Percentiles rank a stretch among this genome's conserved stretches.
These are phyloP conservation scores for Vitis labrusca DNA, from an alignment of 164 flowering plant species.

Conservation along the genomic window DNA sequence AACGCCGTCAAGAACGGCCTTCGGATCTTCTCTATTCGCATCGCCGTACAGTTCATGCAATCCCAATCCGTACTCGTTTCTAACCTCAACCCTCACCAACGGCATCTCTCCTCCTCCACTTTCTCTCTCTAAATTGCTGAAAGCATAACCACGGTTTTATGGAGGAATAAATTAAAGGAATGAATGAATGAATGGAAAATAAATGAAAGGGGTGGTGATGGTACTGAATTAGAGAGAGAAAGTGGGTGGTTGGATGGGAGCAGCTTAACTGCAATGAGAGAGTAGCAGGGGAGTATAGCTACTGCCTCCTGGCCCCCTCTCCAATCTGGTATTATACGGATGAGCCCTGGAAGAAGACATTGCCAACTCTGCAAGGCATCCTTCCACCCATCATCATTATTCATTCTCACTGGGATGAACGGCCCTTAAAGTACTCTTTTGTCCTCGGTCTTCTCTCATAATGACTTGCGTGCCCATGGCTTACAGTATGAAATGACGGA, in stretches of 20 bases:
- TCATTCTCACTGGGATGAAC: not conserved
- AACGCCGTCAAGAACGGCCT: slow-evolving; percentile 80
- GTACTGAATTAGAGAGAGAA: slow-evolving; percentile 1
- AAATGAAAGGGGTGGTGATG: not conserved
- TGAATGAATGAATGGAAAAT: slow-evolving; percentile 4
- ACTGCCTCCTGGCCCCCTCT: no score
- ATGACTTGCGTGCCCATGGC: not conserved
- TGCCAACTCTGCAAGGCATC: slow-evolving; percentile 71
- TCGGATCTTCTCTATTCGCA: slow-evolving; percentile 69
- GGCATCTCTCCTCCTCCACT: slow-evolving; percentile 50
- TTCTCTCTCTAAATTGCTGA: slow-evolving; percentile 7
- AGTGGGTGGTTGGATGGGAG: slow-evolving; percentile 52
- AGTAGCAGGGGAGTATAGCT: slow-evolving; percentile 7
- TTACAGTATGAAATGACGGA: not conserved
- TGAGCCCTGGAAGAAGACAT: slow-evolving; percentile 21
- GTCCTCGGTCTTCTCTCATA: not conserved
- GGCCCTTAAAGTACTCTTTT: not conserved
- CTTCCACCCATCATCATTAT: slow-evolving; percentile 9
- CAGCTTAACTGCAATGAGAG: slow-evolving; percentile 54
- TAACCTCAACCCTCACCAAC: slow-evolving; percentile 54
- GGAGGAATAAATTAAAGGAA: slow-evolving; percentile 4
- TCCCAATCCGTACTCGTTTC: slow-evolving; percentile 81
- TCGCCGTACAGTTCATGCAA: slow-evolving; percentile 54
- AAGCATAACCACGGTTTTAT: not conserved
- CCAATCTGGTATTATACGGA: no score